Evolutionary conservation across 2,329 filamentous ascomycete genomes (phyloP).

Genomic region (Ophiostoma perfectum): DNA sequence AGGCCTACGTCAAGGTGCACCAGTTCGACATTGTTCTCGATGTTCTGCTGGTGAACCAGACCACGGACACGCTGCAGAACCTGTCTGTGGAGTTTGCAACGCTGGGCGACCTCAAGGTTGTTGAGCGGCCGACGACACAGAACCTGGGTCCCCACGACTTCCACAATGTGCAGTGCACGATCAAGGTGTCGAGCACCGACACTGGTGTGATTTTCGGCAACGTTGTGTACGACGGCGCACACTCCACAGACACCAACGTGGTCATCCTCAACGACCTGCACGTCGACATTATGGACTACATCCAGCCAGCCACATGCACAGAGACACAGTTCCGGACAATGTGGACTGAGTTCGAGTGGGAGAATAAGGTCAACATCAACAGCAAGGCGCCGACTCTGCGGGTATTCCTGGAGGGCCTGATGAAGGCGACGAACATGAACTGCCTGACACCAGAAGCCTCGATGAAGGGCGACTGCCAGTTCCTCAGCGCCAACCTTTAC

Average conservation of each 20-base stretch:
- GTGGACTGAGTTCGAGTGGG: constrained; percentile 99
- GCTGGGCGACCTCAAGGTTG: constrained; percentile 92
- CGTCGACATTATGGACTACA: constrained; percentile 99
- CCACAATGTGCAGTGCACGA: constrained; percentile 95
- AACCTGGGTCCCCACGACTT: constrained; percentile 95
- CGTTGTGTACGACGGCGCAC: constrained; percentile 91
- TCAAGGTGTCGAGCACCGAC: constrained; percentile 90
- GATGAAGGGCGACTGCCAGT: constrained; percentile 95
- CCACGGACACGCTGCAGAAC: constrained; percentile 92
- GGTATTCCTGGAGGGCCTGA: constrained; percentile 87
- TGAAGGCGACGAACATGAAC: constrained; percentile 98
- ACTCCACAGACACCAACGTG: constrained; percentile 88
- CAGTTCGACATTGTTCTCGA: constrained; percentile 98
- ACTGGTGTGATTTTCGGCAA: constrained; percentile 99
- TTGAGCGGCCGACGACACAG: constrained; percentile 92
- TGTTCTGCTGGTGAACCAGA: constrained; percentile 95
- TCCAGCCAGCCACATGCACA: constrained; percentile 91
- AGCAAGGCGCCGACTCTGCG: constrained; percentile 88
- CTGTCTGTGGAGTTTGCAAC: constrained; percentile 98
- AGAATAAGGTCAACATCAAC: constrained; percentile 99
- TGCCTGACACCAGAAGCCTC: constrained; percentile 95
- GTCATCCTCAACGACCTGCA: constrained; percentile 98
- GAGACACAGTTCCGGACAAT: constrained; percentile 99
- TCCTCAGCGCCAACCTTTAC: constrained; percentile 94
- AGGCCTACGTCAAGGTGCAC: constrained; percentile 97